Evolutionary conservation across 306 rosid genomes (phyloP), one percentile per base, ranked within the genome.

Genomic region (Gillenia trifoliata): DNA sequence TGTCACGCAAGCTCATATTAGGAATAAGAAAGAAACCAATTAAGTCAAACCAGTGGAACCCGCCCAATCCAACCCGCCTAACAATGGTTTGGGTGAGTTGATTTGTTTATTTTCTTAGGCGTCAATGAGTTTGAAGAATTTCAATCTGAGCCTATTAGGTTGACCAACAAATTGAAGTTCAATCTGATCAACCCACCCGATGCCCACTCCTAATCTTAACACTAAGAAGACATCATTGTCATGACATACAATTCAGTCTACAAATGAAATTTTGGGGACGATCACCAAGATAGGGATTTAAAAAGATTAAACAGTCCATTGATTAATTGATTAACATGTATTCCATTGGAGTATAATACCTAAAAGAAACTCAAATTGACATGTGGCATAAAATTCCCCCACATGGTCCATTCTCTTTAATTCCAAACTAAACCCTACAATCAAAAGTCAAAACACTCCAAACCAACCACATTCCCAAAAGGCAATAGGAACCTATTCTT

Each of bases 381-480:
- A 40, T 19, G 76, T 72, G 67, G 56, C 40, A 59, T 72, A 59
- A 57, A 72, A 72, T 72, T 72, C 67, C 68, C 31, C 57, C 40
- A 40, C 29, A 11, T 72, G 57, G 68, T 59, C 76, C 76, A 59
- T 30, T 4, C 40, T 63, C 28, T 72, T 72, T 8, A 28, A 28
- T 12, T 28, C 68, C 68, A 28, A 17, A 17, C 55, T 3, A 25
- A 59, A 72, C 66, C 68, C 41, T 17, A 59, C 68, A 59, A 60
- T 12, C 56, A 40, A 59, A 40, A 19, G 76, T 59, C 68, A 72
- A 40, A 41, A 28, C 68, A 23, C 57, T 25, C 68, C 47, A 59
- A 60, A 72, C 76, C 68, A 72, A 72, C 68, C 76, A 28, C 56
- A 60, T 19, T 19, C 22, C 76, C 59, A 11, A 72, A 72, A 60